Conservation (phyloP, 2,329 filamentous ascomycete species). For the Gnomoniopsis smithogilvyi region DNA sequence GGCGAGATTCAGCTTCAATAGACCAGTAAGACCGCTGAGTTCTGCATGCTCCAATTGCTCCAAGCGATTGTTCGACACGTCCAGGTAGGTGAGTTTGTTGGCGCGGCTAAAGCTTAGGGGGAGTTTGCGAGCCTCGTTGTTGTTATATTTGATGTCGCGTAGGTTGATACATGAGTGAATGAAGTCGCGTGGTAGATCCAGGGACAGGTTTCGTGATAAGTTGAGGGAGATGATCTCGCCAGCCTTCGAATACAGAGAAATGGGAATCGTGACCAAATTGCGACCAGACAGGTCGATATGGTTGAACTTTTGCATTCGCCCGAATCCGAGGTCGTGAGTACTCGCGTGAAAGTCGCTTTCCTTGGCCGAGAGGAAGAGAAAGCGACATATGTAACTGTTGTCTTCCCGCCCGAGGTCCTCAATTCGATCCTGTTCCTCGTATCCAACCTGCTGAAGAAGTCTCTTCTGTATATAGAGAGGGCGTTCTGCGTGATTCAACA, state of each 20-base stretch:
- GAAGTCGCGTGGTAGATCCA: conserved; percentile 94
- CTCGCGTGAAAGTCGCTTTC: conserved; percentile 76
- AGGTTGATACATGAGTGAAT: conserved; percentile 89
- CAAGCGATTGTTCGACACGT: conserved; percentile 91
- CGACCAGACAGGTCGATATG: conserved; percentile 88
- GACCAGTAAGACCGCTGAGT: conserved; percentile 67
- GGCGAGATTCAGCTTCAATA: conserved; percentile 87
- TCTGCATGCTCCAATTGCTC: conserved; percentile 85
- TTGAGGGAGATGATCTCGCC: conserved; percentile 93
- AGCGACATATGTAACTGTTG: conserved; percentile 94
- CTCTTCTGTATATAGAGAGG: conserved; percentile 90
- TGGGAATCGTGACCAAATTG: conserved; percentile 92
- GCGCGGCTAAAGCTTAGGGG: conserved; percentile 83
- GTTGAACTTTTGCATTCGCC: conserved; percentile 84
- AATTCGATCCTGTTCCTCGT: conserved; percentile 79
- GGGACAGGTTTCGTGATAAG: conserved; percentile 83
- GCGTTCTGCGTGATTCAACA: conserved; percentile 73
- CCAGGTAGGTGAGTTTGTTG: conserved; percentile 77
- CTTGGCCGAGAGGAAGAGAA: conserved; percentile 88
- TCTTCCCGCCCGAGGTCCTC: conserved; percentile 95
- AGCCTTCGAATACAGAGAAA: conserved; percentile 87
- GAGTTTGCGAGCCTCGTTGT: conserved; percentile 85
- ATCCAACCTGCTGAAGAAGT: conserved; percentile 87
- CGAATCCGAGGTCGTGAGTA: conserved; percentile 76
- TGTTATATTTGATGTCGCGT: conserved; percentile 92